Percentiles rank a stretch among this genome's conserved stretches.
Evolutionary conservation across 2,329 filamentous ascomycete genomes (phyloP).

Genomic region (Nannizzia gypsea): DNA sequence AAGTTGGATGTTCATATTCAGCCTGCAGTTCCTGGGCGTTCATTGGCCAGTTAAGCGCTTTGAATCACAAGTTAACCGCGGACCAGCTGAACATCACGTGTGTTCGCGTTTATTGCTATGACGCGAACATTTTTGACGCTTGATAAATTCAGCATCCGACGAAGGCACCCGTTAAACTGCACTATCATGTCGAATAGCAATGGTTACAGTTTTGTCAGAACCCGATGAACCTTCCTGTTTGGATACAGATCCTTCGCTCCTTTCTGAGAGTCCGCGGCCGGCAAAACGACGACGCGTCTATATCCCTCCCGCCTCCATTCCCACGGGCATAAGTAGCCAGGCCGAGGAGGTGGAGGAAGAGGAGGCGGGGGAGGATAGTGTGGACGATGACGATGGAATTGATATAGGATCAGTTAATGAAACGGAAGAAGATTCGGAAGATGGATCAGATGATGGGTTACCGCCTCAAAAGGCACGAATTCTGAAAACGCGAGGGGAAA

Average conservation of each 20-base stretch:
- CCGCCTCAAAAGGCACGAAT: not conserved
- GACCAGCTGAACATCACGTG: not conserved
- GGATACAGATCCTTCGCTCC: not conserved
- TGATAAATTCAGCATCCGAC: not conserved
- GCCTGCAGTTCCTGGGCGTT: not conserved
- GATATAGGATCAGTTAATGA: not conserved
- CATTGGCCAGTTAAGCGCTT: not conserved
- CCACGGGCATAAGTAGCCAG: not conserved
- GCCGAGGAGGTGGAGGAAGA: not conserved
- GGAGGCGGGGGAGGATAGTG: not conserved
- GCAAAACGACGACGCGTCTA: slow-evolving; percentile 27
- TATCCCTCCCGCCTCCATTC: not conserved
- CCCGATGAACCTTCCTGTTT: not conserved
- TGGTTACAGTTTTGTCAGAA: not conserved
- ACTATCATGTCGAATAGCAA: not conserved
- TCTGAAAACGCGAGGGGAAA: not conserved
- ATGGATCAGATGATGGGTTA: not conserved
- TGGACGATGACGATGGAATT: not conserved
- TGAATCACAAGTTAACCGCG: no score
- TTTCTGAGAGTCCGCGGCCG: slow-evolving; percentile 18
- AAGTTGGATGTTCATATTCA: no score
- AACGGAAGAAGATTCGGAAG: not conserved
- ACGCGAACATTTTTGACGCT: slow-evolving; percentile 11
- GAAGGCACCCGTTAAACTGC: not conserved
- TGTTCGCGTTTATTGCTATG: not conserved